Evolutionary conservation across 192 early-diverging fungal species (phyloP).

Genomic region (Coemansia sp.): DNA sequence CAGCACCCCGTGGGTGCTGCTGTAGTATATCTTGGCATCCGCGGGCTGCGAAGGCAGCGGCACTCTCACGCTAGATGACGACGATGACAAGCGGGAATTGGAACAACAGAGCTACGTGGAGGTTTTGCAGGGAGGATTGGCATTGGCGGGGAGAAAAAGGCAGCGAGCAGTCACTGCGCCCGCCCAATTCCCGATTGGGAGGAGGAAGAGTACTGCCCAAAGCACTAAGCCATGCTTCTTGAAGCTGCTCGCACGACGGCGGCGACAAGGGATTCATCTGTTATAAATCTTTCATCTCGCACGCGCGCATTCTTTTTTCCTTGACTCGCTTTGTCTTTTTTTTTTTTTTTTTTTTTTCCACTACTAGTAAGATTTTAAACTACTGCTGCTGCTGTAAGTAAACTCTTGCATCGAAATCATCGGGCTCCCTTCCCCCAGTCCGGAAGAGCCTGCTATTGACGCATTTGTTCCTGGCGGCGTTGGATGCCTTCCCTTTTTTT

Average conservation of each 20-base stretch:
- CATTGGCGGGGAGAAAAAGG: not conserved
- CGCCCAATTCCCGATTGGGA: not conserved
- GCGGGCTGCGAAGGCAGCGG: too few species aligned
- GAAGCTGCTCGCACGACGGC: not conserved
- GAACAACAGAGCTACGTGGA: slow-evolving; percentile 7
- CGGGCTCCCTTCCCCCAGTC: slow-evolving; percentile 6
- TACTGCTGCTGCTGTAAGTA: not conserved
- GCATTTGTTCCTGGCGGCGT: not conserved
- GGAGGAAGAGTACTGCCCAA: not conserved
- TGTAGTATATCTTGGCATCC: too few species aligned
- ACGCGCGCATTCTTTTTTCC: not conserved
- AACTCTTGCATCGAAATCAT: not conserved
- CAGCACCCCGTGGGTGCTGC: too few species aligned
- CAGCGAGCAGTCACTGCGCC: not conserved
- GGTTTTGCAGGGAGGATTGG: not conserved
- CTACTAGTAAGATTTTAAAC: not conserved
- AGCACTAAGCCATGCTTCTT: not conserved
- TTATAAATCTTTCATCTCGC: not conserved
- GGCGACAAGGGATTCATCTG: not conserved
- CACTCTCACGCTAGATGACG: too few species aligned
- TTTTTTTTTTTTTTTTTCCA: not conserved
- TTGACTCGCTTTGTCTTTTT: not conserved
- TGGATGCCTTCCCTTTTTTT: not conserved
- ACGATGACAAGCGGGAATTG: not conserved
- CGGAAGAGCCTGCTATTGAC: not conserved